These are phyloP conservation scores for Globisporangium nagaii DNA, from an alignment of 352 stramenopile species.

Conservation along the genomic window DNA sequence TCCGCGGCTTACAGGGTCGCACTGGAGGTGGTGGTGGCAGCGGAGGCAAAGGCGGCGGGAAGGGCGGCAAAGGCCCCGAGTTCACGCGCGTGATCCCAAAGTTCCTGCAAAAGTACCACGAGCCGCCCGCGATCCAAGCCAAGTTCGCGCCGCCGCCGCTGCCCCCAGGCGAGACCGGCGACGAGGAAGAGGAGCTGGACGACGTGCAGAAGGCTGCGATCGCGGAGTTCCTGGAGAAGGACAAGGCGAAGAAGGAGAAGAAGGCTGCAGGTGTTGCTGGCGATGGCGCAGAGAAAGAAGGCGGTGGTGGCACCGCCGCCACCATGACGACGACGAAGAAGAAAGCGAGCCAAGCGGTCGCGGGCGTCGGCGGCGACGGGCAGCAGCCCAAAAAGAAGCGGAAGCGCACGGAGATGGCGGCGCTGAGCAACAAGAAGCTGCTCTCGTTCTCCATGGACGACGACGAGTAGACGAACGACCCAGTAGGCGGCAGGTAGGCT, in stretches of 20 bases:
- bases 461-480: slow-evolving; percentile 18
- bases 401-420: slow-evolving; percentile 47
- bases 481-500: background rate
- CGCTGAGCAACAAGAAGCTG: slow-evolving; percentile 71
- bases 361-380: slow-evolving; percentile 6
- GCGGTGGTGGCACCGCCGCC: too few species aligned
- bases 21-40: slow-evolving; percentile 14
- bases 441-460: slow-evolving; percentile 83
- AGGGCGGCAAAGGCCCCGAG: slow-evolving; percentile 39
- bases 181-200: slow-evolving; percentile 63
- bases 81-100: slow-evolving; percentile 84
- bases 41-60: slow-evolving; percentile 24
- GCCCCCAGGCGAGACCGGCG: slow-evolving; percentile 28
- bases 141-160: slow-evolving; percentile 57
- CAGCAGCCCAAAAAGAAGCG: slow-evolving; percentile 32
- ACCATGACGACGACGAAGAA: slow-evolving; percentile 19
- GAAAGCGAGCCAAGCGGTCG: slow-evolving; percentile 37
- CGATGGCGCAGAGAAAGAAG: slow-evolving; percentile 19
- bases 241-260: slow-evolving; percentile 36
- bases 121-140: slow-evolving; percentile 50
- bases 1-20: slow-evolving; percentile 47
- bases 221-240: slow-evolving; percentile 56
- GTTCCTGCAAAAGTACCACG: slow-evolving; percentile 77
- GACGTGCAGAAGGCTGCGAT: slow-evolving; percentile 79
- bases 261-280: slow-evolving; percentile 4